A percentile compares a stretch with the other conserved stretches of the same genome.
These are phyloP conservation scores for Scytalidium lignicola DNA, from an alignment of 2,329 filamentous ascomycete genomes.

Conservation along the genomic window DNA sequence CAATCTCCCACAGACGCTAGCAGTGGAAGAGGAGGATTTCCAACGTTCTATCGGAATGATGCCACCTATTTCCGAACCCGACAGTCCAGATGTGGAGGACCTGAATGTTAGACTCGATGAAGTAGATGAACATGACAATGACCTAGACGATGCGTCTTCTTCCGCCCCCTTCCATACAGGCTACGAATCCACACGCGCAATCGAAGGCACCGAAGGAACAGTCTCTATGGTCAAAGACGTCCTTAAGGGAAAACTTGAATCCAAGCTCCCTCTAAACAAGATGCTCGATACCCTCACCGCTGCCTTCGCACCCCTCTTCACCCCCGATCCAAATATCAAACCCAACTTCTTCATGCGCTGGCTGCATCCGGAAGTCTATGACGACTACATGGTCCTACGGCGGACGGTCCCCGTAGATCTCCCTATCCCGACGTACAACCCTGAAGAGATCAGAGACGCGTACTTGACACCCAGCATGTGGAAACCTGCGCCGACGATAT, in stretches of 20 bases:
- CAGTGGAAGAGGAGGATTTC: slow-evolving; percentile 17
- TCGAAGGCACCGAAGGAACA: background rate
- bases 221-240: background rate
- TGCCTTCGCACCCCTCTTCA: slow-evolving; percentile 9
- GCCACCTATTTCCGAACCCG: background rate
- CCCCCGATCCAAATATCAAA: slow-evolving; percentile 31
- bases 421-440: slow-evolving; percentile 40
- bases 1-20: slow-evolving; percentile 25
- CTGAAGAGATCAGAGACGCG: slow-evolving; percentile 40
- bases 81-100: slow-evolving; percentile 10
- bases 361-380: slow-evolving; percentile 54
- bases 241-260: background rate
- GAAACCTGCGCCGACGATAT: slow-evolving; percentile 49
- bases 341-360: slow-evolving; percentile 43
- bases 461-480: slow-evolving; percentile 56
- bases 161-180: slow-evolving; percentile 25
- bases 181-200: background rate
- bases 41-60: background rate
- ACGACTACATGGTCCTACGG: slow-evolving; percentile 48
- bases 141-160: slow-evolving; percentile 19
- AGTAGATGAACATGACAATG: slow-evolving; percentile 27
- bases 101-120: slow-evolving; percentile 9
- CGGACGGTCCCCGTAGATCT: slow-evolving; percentile 45
- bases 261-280: background rate
- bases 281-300: background rate